Base-by-base conservation (phyloP, 192 early-diverging fungal genomes). In the Chytriomyces confervae region DNA sequence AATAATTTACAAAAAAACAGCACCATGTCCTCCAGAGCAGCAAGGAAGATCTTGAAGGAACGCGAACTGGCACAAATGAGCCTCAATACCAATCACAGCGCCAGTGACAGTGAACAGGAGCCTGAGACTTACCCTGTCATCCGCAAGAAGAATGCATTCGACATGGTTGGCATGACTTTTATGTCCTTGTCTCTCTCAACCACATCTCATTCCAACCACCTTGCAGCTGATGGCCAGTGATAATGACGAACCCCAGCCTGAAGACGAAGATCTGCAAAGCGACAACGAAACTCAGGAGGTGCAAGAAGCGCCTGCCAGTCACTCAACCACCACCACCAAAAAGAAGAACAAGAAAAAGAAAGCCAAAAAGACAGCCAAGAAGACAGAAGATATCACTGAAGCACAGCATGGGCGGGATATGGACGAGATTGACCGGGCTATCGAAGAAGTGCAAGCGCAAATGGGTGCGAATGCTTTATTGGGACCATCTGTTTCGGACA, bases 391-490 rank as follows among this genome's bases (percentile, higher is more conserved):
- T 27, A 57, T 24, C 7, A 75, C 36, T 18, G 66, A 79, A 44
- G 65, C 75, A 43, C 63, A 83, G 5, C 81, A 87, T 27, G 90
- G 89, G 7, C 86, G 91, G 74, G 88, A 80, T 46, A 68, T 86
- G 67, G 85, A 89, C 61, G 92, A 94, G 68, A 84, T 94, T 51
- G 92, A 94, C 65, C 79, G 77, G 51, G 84, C 88, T 10, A 77
- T 93, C 36, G 81, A 83, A 71, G 87, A 92, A 67, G 79, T 93
- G 62, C 87, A 87, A 64, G 79, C 83, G 50, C 87, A 89, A 87
- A 87, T 86, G 76, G 87, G 76, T 24, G 50, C 46, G 43, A 16
- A 10, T 50, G 69, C 6, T 51, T 62, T 61, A 66, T 79, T 63
- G 18, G 70, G 70, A 47, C 61, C 68, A 62, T 24, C 53, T 7